A percentile compares a stretch with the other conserved stretches of the same genome.
Evolutionary conservation across 2,329 filamentous ascomycete genomes (phyloP).

Genomic region (Penicillium janthinellum): DNA sequence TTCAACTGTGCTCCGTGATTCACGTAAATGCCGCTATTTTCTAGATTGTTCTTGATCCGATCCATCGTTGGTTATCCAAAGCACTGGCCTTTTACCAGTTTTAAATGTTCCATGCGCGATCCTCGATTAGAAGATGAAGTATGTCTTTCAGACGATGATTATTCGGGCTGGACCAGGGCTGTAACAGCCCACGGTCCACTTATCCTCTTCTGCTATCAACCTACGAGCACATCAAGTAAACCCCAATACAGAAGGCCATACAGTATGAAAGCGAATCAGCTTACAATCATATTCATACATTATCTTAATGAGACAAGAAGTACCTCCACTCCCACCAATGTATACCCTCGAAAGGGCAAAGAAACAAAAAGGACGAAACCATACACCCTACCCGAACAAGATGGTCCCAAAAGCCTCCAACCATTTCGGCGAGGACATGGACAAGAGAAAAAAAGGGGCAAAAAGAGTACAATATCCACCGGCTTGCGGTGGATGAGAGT

Average conservation of each 20-base stretch:
- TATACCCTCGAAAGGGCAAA: conserved; percentile 8
- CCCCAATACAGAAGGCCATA: neutral
- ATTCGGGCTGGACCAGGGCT: too few species aligned
- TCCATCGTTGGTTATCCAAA: too few species aligned
- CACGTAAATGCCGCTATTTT: too few species aligned
- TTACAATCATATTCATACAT: conserved; percentile 25
- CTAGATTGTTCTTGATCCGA: too few species aligned
- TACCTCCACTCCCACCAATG: conserved; percentile 17
- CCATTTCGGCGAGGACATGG: neutral
- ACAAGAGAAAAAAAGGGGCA: neutral
- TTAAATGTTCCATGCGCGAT: too few species aligned
- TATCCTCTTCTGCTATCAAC: too few species aligned
- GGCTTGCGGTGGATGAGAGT: conserved; percentile 6
- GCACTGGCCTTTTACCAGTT: too few species aligned
- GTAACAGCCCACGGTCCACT: too few species aligned
- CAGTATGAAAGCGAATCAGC: conserved; percentile 3
- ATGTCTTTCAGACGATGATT: too few species aligned
- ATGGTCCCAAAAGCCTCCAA: neutral
- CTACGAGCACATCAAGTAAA: neutral
- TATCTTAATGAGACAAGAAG: conserved; percentile 11
- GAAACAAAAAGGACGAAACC: conserved; percentile 14
- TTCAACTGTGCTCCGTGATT: too few species aligned
- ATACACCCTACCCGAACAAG: neutral
- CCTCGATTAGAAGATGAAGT: too few species aligned
- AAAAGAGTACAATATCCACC: neutral